Evolutionary conservation across 2,329 filamentous ascomycete genomes (phyloP).

Genomic region (Orbilia oligospora): DNA sequence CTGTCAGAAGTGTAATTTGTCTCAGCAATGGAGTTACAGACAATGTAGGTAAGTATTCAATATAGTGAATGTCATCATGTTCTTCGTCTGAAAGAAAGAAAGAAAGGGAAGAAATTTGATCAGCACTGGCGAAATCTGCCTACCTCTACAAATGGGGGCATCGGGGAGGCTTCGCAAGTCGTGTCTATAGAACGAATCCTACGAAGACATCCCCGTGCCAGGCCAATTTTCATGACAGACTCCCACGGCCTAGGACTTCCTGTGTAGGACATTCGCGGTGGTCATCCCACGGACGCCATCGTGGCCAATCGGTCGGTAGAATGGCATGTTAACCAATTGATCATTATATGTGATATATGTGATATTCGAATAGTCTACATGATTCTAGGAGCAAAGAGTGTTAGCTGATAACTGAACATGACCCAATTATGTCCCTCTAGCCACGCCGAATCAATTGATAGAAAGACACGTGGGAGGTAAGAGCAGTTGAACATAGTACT

Average conservation of each 20-base stretch:
- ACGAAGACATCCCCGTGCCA: constrained; percentile 6
- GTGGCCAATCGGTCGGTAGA: background rate
- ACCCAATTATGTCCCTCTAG: background rate
- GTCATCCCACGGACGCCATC: background rate
- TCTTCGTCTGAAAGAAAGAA: constrained; percentile 14
- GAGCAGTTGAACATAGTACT: background rate
- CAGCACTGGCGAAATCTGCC: background rate
- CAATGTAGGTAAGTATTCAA: constrained; percentile 62
- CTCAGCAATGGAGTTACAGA: constrained; percentile 60
- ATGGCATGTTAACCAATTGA: background rate
- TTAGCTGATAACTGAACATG: background rate
- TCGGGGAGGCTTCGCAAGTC: background rate
- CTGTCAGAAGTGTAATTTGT: constrained; percentile 60
- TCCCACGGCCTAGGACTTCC: background rate
- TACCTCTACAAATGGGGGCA: constrained; percentile 15
- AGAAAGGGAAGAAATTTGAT: background rate
- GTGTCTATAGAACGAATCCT: background rate
- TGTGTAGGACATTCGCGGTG: background rate
- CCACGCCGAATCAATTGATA: background rate
- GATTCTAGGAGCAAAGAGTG: background rate
- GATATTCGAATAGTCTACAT: background rate
- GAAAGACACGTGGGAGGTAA: background rate
- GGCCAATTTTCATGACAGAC: background rate
- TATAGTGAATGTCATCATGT: constrained; percentile 58
- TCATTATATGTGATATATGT: background rate